phyloP scores from a whole-genome alignment of 306 rosid species.

The Vigna trinervia region DNA sequence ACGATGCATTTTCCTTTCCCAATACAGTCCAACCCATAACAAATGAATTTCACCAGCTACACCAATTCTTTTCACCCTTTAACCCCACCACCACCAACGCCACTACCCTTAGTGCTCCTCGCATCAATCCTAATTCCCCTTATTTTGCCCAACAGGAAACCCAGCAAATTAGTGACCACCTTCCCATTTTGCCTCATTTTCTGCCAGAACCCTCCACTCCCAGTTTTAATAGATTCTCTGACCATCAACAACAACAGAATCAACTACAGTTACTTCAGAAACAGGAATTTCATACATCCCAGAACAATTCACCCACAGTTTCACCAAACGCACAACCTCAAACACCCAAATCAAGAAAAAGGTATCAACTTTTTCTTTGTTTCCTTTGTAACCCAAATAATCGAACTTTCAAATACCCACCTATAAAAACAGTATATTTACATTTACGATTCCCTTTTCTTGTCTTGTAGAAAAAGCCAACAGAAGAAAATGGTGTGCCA shows the following conservation, averaged over 20 bases:
- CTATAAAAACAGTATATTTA: not conserved
- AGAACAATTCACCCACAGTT: conserved; percentile 26
- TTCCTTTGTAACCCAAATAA: not conserved
- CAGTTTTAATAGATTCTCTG: conserved; percentile 36
- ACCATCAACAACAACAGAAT: conserved; percentile 34
- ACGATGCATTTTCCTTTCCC: conserved; percentile 52
- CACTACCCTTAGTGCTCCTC: conserved; percentile 1
- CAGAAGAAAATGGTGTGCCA: conserved; percentile 65
- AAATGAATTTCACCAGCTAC: conserved; percentile 55
- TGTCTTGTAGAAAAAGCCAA: conserved; percentile 58
- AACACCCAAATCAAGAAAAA: conserved; percentile 61
- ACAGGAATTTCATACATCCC: conserved; percentile 39
- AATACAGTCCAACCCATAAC: conserved; percentile 41
- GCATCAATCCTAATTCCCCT: conserved; percentile 46
- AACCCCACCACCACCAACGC: conserved; percentile 42
- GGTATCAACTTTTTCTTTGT: conserved; percentile 43
- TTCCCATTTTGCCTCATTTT: conserved; percentile 39
- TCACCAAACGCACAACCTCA: conserved; percentile 44
- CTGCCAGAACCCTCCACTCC: conserved; percentile 40
- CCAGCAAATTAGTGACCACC: conserved; percentile 19
- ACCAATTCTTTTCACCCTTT: conserved; percentile 54
- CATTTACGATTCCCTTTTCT: not conserved
- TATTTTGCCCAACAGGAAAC: conserved; percentile 43
- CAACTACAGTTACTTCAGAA: conserved; percentile 16
- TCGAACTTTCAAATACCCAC: not conserved